Evolutionary conservation across 2,329 filamentous ascomycete species (phyloP), one percentile per base, ranked within the genome.

Genomic region (Sporothrix pallida): DNA sequence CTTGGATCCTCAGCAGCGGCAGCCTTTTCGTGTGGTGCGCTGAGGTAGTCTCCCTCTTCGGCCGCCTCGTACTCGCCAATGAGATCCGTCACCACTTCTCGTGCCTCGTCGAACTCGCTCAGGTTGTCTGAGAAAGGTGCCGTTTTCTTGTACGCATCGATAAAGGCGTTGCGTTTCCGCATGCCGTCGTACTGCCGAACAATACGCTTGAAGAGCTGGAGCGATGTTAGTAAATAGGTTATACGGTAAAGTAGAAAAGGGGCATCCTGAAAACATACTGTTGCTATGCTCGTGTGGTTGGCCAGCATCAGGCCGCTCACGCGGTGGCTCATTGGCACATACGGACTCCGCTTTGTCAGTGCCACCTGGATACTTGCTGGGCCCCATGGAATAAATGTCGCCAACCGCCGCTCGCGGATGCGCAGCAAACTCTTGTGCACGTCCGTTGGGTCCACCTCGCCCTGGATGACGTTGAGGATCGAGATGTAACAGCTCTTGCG

Each of bases 401-500:
- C 97, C 72, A 99, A 88, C 74, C 94, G 91, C 69, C 96, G 92
- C 85, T 99, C 96, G 69, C 96, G 92, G 80, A 99, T 99, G 77
- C 96, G 93, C 74, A 99, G 89, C 74, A 99, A 86, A 77, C 95
- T 98, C 88, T 99, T 99, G 86, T 99, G 96, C 73, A 99, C 93
- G 83, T 99, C 97, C 2, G 95, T 98, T 9, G 96, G 95, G 81
- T 99, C 97, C 54, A 97, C 96, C 82, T 99, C 96, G 79, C 96
- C 96, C 85, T 98, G 96, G 79, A 99, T 99, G 79, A 99, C 97
- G 83, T 99, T 98, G 76, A 99, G 87, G 78, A 99, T 98, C 67
- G 94, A 97, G 80, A 99, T 98, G 85, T 99, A 99, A 85, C 96
- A 99, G 84, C 94, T 98, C 85, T 94, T 97, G 85, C 98, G 98